Evolutionary conservation across 2,329 filamentous ascomycete genomes (phyloP), one percentile per base, ranked within the genome.

Genomic region (Calonectria honghensis): DNA sequence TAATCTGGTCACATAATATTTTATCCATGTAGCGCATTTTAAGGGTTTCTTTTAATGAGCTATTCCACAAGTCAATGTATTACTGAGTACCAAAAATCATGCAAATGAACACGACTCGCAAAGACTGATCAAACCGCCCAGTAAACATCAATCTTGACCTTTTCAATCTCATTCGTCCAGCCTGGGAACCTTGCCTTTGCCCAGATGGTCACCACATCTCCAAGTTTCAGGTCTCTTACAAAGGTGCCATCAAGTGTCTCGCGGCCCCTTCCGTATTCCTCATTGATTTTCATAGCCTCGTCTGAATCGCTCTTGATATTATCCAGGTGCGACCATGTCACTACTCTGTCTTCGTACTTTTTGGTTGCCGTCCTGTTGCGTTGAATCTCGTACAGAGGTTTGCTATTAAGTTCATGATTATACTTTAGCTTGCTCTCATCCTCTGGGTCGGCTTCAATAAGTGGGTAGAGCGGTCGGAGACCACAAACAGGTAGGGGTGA

Each of bases 151-250:
- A 93, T 83, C 80, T 86, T 85, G 2, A 89, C 88, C 16, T 83
- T 85, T 61, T 89, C 81, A 13, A 93, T 81, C 16, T 83, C 68
- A 75, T 93, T 93, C 1, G 69, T 59, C 92, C 92, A 93, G 0
- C 84, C 88, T 0, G 80, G 82, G 70, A 91, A 93, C 73, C 91
- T 87, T 2, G 90, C 87, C 82, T 90, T 91, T 0, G 85, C 91
- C 91, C 91, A 93, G 2, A 93, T 79, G 0, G 91, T 93, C 14
- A 93, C 83, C 24, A 91, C 88, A 77, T 93, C 92, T 1, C 92
- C 92, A n/a, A 91, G 76, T 76, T 87, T 88, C 76, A 93, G 79
- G 59, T 83, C 85, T 20, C 89, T 87, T 41, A 93, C 88, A 81
- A 92, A 93, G 48, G 87, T 83, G 1, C 92, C 92, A 67, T 88